Conservation (phyloP, 2,329 filamentous ascomycete species). For the Trichoderma sp. region DNA sequence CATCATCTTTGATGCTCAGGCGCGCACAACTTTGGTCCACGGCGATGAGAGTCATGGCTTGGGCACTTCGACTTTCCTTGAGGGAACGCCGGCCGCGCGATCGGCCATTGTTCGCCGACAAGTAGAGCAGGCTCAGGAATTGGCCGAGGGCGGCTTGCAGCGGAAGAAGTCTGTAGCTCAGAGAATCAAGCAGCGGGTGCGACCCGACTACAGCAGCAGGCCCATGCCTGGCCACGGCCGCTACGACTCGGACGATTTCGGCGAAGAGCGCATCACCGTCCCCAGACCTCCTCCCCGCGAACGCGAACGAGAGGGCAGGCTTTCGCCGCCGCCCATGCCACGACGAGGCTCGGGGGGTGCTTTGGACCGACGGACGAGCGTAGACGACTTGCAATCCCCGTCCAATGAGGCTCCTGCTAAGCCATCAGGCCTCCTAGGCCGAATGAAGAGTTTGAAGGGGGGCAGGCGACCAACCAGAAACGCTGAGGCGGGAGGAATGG, state of each 20-base stretch:
- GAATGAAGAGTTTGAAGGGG: slow-evolving; percentile 80
- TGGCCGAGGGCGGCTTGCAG: slow-evolving; percentile 59
- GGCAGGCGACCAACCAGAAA: slow-evolving; percentile 44
- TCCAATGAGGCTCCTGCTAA: slow-evolving; percentile 43
- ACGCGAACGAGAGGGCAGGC: slow-evolving; percentile 34
- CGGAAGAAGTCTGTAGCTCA: slow-evolving; percentile 95
- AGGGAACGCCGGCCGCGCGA: slow-evolving; percentile 84
- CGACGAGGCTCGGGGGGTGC: slow-evolving; percentile 38
- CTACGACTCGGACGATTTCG: slow-evolving; percentile 50
- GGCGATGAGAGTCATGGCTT: slow-evolving; percentile 80
- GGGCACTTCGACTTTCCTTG: slow-evolving; percentile 92
- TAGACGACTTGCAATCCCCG: slow-evolving; percentile 47
- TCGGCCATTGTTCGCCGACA: slow-evolving; percentile 74
- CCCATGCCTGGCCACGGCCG: slow-evolving; percentile 35
- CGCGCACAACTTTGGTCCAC: slow-evolving; percentile 69
- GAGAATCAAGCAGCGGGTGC: slow-evolving; percentile 78
- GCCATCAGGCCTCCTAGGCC: slow-evolving; percentile 65
- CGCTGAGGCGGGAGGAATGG: slow-evolving; percentile 31
- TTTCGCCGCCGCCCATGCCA: slow-evolving; percentile 47
- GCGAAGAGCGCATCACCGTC: slow-evolving; percentile 52
- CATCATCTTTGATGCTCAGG: slow-evolving; percentile 64
- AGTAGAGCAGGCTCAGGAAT: slow-evolving; percentile 62
- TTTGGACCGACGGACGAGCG: slow-evolving; percentile 64
- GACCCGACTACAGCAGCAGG: slow-evolving; percentile 49
- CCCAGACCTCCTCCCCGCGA: slow-evolving; percentile 30